Percentiles rank a stretch among this genome's conserved stretches.
phyloP scores from a whole-genome alignment of 768 basidiomycete species.

The Agaricus bisporus region DNA sequence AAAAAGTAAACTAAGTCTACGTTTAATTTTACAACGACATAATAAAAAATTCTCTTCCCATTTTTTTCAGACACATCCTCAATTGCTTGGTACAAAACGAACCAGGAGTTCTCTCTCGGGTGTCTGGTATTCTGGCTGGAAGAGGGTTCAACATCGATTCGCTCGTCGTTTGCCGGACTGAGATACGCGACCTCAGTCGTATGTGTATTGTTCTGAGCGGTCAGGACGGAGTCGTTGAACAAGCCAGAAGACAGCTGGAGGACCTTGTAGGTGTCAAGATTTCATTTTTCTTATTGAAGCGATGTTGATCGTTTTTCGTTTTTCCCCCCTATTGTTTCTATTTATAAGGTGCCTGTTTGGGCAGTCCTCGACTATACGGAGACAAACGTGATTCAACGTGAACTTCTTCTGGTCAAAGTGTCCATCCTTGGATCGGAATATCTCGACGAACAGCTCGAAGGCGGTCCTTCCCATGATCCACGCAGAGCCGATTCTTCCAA shows the following conservation, averaged over 20 bases:
- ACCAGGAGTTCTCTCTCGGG: conserved; percentile 97
- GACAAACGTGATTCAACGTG: conserved; percentile 85
- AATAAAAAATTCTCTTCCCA: conserved; percentile 8
- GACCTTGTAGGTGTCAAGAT: conserved; percentile 66
- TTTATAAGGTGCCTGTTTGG: conserved; percentile 90
- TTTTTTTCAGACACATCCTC: conserved; percentile 69
- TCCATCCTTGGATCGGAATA: conserved; percentile 98
- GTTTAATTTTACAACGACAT: neutral
- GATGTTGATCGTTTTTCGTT: neutral
- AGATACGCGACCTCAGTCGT: conserved; percentile 91
- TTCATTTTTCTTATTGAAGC: neutral
- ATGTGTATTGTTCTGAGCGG: conserved; percentile 98
- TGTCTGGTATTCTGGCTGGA: conserved; percentile 95
- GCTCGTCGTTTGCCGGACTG: conserved; percentile 95
- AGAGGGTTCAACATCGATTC: conserved; percentile 99
- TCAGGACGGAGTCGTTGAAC: conserved; percentile 97
- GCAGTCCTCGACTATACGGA: conserved; percentile 97
- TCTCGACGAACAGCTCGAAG: conserved; percentile 83
- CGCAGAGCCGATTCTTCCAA: conserved; percentile 44
- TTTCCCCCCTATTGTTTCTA: neutral
- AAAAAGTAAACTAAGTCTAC: conserved; percentile 60
- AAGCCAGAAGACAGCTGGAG: conserved; percentile 91
- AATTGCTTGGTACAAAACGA: conserved; percentile 99
- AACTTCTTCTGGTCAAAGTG: conserved; percentile 91
- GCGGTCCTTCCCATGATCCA: conserved; percentile 80